Conservation (phyloP, 2,329 filamentous ascomycete species). For the Alternaria rosae region DNA sequence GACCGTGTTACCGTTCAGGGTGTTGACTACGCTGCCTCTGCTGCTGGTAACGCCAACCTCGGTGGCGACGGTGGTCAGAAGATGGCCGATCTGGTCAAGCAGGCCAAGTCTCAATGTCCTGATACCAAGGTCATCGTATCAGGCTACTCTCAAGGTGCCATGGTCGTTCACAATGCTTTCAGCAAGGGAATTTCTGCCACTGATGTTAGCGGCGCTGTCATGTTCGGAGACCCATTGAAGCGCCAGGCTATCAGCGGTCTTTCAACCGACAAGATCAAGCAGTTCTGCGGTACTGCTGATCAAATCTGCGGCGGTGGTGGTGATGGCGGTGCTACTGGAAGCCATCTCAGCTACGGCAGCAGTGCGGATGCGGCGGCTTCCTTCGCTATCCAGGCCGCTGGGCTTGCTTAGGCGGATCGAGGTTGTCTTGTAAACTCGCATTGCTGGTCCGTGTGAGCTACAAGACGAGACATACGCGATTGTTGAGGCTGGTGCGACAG, state of each 20-base stretch:
- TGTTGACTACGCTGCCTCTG: slow-evolving; percentile 41
- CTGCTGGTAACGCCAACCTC: slow-evolving; percentile 33
- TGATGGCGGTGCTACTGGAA: slow-evolving; percentile 34
- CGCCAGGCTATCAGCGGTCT: slow-evolving; percentile 30
- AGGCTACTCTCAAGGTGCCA: slow-evolving; percentile 44
- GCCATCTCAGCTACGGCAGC: slow-evolving; percentile 41
- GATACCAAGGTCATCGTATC: slow-evolving; percentile 43
- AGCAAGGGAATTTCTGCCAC: slow-evolving; percentile 29
- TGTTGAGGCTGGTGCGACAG: too few relatives aligned
- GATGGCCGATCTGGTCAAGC: slow-evolving; percentile 35
- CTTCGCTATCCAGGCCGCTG: slow-evolving; percentile 35
- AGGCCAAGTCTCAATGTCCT: slow-evolving; percentile 40
- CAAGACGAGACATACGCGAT: neutral
- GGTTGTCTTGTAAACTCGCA: neutral
- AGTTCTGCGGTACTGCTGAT: slow-evolving; percentile 40
- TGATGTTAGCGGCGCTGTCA: slow-evolving; percentile 35
- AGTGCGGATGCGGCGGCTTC: slow-evolving; percentile 36
- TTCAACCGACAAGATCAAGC: slow-evolving; percentile 28
- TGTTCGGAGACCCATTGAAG: slow-evolving; percentile 45
- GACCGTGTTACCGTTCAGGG: slow-evolving; percentile 41
- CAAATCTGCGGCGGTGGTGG: slow-evolving; percentile 34
- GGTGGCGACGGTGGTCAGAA: slow-evolving; percentile 36
- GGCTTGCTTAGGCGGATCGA: slow-evolving; percentile 19
- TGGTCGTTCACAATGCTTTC: slow-evolving; percentile 45
- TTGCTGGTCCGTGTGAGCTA: neutral